Evolutionary conservation across 2,329 filamentous ascomycete species (phyloP), one percentile per base, ranked within the genome.

Genomic region (Ophiostoma himal-ulmi): DNA sequence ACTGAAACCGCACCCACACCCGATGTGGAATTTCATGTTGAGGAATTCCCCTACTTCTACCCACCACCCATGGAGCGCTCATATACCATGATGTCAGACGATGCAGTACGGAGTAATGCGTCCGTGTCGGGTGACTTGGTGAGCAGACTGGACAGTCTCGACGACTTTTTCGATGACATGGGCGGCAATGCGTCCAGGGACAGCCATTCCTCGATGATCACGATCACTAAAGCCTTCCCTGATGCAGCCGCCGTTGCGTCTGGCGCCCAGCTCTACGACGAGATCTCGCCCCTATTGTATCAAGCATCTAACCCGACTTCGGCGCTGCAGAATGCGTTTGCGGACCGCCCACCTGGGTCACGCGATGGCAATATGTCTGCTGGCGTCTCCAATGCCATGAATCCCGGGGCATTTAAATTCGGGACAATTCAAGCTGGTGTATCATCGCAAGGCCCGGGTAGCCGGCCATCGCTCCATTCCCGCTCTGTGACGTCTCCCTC

Each of bases 61-160:
- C 87, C 89, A 1, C 81, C 86, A 22, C 80, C 81, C 0, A 71
- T 72, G 69, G 90, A 94, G 74, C 88, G 93, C 69, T 92, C 93
- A 1, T 92, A 93, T 69, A 97, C 94, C 0, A 97, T 97, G 91
- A 88, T 96, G 78, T 97, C 94, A 0, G 92, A 97, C 75, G 93
- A 95, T 4, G 64, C 30, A 52, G 87, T 82, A 0, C 87, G 90
- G 17, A 87, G 83, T 1, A 91, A 93, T 66, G 86, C 85, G 62
- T 90, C 92, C 71, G 30, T 70, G 1, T 22, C 65, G 2, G 91
- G 90, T 52, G 94, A 98, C 75, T 84, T 98, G 8, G 91, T 96
- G 14, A 87, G 88, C 72, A 93, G 91, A 77, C 81, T 94, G 3
- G 91, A 93, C 75, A 93, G 90, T 73, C 80, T 94, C 2, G 91